These are phyloP conservation scores for Chlorella ohadii DNA, from an alignment of 139 green algal genomes.

Conservation along the genomic window DNA sequence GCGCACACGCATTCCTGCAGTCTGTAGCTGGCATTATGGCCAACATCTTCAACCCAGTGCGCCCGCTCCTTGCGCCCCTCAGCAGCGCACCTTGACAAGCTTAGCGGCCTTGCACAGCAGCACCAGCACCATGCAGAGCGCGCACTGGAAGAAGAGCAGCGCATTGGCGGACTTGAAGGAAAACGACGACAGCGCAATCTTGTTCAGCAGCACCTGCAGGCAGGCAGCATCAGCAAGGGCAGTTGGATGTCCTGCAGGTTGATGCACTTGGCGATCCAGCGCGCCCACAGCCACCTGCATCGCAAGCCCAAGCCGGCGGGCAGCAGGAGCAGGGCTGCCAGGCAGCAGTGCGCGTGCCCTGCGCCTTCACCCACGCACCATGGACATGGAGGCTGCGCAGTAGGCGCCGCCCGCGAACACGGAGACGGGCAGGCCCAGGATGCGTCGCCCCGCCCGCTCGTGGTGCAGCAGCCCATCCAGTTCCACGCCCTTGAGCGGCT, in stretches of 20 bases:
- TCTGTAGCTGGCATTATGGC: no score
- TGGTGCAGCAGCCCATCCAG: no score
- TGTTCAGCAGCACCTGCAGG: slow-evolving; percentile 82
- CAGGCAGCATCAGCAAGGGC: no score
- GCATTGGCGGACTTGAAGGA: slow-evolving; percentile 75
- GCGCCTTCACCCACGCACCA: slow-evolving; percentile 39
- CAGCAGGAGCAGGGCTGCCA: no score
- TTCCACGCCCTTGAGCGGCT: no score
- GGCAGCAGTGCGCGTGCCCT: neutral
- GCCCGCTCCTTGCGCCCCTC: no score
- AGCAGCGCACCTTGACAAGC: slow-evolving; percentile 48
- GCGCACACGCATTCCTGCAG: no score
- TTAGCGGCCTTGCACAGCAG: slow-evolving; percentile 61
- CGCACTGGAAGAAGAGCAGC: slow-evolving; percentile 89
- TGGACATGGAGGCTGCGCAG: slow-evolving; percentile 40
- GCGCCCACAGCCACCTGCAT: neutral
- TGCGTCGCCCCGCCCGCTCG: no score
- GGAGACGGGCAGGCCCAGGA: no score
- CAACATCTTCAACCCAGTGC: no score
- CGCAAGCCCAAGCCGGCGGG: neutral
- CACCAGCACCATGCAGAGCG: slow-evolving; percentile 71
- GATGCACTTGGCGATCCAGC: no score
- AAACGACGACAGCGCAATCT: slow-evolving; percentile 84
- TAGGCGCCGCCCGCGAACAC: neutral
- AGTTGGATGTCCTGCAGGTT: no score